A percentile compares a stretch with the other conserved stretches of the same genome.
Conservation (phyloP, 2,329 filamentous ascomycete species). For the Corinectria fuckeliana region DNA sequence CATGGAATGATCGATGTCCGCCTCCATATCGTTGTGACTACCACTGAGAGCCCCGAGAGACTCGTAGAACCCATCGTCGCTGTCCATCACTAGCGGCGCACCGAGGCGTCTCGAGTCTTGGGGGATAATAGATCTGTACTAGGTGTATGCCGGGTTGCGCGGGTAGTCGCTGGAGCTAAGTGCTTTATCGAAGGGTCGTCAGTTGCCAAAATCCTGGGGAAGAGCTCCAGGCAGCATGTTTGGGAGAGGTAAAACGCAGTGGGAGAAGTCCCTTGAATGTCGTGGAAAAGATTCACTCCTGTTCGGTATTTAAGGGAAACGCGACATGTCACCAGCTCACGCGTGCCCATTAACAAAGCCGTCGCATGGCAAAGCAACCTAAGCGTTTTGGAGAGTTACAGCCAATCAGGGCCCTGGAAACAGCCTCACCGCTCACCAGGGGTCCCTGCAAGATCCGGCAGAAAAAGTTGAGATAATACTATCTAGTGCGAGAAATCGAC, state of each 20-base stretch:
- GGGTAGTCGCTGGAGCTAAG: neutral
- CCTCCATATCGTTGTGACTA: neutral
- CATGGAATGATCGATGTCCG: constrained; percentile 16
- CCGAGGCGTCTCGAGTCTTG: no score
- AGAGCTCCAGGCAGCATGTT: neutral
- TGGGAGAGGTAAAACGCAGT: constrained; percentile 9
- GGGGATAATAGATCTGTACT: no score
- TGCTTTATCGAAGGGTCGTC: neutral
- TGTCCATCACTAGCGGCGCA: constrained; percentile 24
- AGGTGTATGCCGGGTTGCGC: neutral
- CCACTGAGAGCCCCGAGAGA: constrained; percentile 6
- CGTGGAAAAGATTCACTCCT: constrained; percentile 14
- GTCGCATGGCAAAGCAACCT: constrained; percentile 13
- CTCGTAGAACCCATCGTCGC: constrained; percentile 15
- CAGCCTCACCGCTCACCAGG: constrained; percentile 30
- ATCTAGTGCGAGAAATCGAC: constrained; percentile 25
- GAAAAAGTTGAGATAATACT: constrained; percentile 35
- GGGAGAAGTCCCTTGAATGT: neutral
- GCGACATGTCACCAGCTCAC: constrained; percentile 27
- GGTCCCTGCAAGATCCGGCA: constrained; percentile 29
- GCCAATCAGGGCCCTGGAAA: constrained; percentile 15
- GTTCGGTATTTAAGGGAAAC: constrained; percentile 24
- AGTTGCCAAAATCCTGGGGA: neutral
- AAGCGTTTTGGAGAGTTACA: constrained; percentile 11
- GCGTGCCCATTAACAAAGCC: constrained; percentile 27